phyloP scores from a whole-genome alignment of 208 protist genomes.

The Trypanosoma lewisi region DNA sequence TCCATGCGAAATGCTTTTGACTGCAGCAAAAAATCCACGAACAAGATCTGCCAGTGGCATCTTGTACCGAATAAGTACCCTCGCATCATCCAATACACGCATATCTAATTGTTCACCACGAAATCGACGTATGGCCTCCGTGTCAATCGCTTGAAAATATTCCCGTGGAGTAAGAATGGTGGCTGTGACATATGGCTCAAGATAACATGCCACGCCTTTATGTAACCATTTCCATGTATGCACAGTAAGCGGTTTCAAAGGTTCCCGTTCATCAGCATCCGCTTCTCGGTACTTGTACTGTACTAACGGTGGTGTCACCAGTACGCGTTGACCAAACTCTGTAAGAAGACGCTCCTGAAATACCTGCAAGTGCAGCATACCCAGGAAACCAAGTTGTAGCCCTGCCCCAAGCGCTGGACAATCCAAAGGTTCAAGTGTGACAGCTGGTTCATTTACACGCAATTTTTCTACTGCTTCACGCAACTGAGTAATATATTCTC shows the following conservation, averaged over 20 bases:
- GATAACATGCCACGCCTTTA: constrained; percentile 74
- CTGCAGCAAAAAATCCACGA: constrained; percentile 93
- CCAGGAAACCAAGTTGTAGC: constrained; percentile 96
- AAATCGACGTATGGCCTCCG: constrained; percentile 59
- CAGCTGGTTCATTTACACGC: constrained; percentile 93
- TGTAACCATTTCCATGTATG: constrained; percentile 85
- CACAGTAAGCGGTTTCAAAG: constrained; percentile 54
- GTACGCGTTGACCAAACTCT: constrained; percentile 91
- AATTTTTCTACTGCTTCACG: constrained; percentile 91
- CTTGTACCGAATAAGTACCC: constrained; percentile 72
- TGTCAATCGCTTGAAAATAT: constrained; percentile 86
- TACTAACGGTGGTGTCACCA: constrained; percentile 94
- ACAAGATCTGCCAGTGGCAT: constrained; percentile 95
- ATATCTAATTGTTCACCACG: constrained; percentile 73
- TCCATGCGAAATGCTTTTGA: constrained; percentile 92
- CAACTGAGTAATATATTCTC: constrained; percentile 80
- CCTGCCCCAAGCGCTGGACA: constrained; percentile 90
- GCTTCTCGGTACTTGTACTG: constrained; percentile 80
- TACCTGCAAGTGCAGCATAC: constrained; percentile 98
- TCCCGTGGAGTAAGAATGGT: constrained; percentile 90
- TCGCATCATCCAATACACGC: constrained; percentile 70
- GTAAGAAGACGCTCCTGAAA: constrained; percentile 94
- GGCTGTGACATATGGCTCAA: constrained; percentile 90
- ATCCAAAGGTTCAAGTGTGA: constrained; percentile 81
- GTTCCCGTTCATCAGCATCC: constrained; percentile 28